Percentiles rank a stretch among this genome's conserved stretches.
Conservation (phyloP, 2,329 filamentous ascomycete genomes). For the Rutstroemia sp. region DNA sequence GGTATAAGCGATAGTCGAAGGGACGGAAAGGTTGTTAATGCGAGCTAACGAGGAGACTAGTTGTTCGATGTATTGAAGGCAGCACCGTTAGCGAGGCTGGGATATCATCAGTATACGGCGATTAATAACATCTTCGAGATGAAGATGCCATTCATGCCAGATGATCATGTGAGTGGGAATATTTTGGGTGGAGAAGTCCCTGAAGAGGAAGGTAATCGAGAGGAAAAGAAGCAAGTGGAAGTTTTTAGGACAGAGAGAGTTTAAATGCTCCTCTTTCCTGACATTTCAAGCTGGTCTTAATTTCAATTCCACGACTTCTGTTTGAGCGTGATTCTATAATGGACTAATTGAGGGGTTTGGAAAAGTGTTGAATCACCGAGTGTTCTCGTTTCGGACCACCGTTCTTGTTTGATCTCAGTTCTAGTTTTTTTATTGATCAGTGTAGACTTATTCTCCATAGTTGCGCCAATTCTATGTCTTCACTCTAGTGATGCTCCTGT, state of each 20-base stretch:
- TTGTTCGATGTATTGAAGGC: constrained; percentile 17
- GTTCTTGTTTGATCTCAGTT: too few species aligned
- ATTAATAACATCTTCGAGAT: constrained; percentile 13
- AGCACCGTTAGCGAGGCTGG: constrained; percentile 11
- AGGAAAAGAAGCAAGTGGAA: background rate
- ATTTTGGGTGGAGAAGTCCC: background rate
- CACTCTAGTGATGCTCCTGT: too few species aligned
- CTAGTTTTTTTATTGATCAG: too few species aligned
- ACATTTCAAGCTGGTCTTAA: too few species aligned
- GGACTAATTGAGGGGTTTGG: too few species aligned
- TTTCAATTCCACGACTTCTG: too few species aligned
- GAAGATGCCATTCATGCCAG: constrained; percentile 14
- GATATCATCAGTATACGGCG: constrained; percentile 16
- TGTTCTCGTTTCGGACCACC: too few species aligned
- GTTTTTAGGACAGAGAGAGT: background rate
- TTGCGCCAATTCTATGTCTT: too few species aligned
- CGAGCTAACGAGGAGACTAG: background rate
- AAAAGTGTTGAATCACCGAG: too few species aligned
- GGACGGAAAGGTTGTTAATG: background rate
- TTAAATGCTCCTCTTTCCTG: background rate
- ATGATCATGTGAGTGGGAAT: constrained; percentile 12
- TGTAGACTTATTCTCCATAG: too few species aligned
- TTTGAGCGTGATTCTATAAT: too few species aligned
- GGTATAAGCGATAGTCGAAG: too few species aligned
- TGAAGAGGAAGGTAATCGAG: background rate